Percentiles rank a stretch among this genome's conserved stretches.
These are phyloP conservation scores for Aphanomyces astaci DNA, from an alignment of 352 stramenopile species.

Conservation along the genomic window DNA sequence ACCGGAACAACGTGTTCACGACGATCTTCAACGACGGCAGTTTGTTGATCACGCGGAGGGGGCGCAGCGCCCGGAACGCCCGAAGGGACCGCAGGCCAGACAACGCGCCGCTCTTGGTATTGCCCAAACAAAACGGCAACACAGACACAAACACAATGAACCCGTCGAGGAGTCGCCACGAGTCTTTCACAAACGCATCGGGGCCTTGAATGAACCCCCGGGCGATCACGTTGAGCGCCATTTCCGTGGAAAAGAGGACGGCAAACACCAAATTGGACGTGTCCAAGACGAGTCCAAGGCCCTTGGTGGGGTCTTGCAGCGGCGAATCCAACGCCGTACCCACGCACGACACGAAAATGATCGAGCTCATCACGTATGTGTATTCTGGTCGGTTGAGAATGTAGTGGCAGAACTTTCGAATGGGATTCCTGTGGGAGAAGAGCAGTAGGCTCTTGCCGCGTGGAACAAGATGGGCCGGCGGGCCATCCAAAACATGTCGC, in stretches of 20 bases:
- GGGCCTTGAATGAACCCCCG: slow-evolving; percentile 62
- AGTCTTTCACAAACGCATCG: slow-evolving; percentile 71
- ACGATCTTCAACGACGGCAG: slow-evolving; percentile 75
- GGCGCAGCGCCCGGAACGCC: slow-evolving; percentile 55
- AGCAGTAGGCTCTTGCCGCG: slow-evolving; percentile 34
- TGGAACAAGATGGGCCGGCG: not conserved
- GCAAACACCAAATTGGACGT: slow-evolving; percentile 78
- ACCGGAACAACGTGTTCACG: slow-evolving; percentile 72
- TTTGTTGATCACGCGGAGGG: slow-evolving; percentile 71
- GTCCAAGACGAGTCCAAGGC: slow-evolving; percentile 40
- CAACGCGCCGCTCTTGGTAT: not conserved
- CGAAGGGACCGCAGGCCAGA: slow-evolving; percentile 43
- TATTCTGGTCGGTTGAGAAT: not conserved
- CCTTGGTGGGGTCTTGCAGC: slow-evolving; percentile 46
- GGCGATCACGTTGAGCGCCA: slow-evolving; percentile 71
- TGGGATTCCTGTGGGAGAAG: slow-evolving; percentile 37
- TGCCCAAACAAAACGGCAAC: slow-evolving; percentile 4
- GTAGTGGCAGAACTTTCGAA: slow-evolving; percentile 23
- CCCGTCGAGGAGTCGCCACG: slow-evolving; percentile 88
- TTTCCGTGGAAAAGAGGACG: slow-evolving; percentile 73
- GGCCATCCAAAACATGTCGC: too few species aligned
- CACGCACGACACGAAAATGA: slow-evolving; percentile 47
- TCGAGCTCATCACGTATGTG: not conserved
- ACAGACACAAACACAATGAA: too few species aligned
- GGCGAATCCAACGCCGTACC: slow-evolving; percentile 83